Percentiles rank a stretch among this genome's conserved stretches.
These are phyloP conservation scores for Pseudogymnoascus sp. DNA, from an alignment of 2,329 filamentous ascomycete species.

Conservation along the genomic window DNA sequence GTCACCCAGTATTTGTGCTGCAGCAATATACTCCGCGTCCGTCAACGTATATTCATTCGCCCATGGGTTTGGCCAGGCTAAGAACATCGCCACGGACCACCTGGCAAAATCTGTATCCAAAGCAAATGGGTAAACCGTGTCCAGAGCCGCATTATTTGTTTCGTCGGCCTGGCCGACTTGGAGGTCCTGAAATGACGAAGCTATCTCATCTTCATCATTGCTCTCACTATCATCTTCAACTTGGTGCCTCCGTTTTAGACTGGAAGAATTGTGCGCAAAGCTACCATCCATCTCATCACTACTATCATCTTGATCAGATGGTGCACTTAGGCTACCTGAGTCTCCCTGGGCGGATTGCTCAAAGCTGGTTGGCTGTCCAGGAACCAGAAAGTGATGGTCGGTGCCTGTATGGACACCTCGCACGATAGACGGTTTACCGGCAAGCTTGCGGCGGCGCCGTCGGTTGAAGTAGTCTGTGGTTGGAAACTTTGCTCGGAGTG, in stretches of 20 bases:
- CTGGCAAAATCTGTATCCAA: slow-evolving; percentile 28
- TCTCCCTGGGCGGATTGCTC: slow-evolving; percentile 35
- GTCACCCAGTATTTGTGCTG: slow-evolving; percentile 65
- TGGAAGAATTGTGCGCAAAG: slow-evolving; percentile 40
- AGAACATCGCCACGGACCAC: slow-evolving; percentile 45
- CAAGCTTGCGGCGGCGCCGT: slow-evolving; percentile 11
- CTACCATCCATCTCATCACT: slow-evolving; percentile 44
- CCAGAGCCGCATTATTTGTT: slow-evolving; percentile 16
- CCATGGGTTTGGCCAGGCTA: slow-evolving; percentile 52
- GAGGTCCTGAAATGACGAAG: slow-evolving; percentile 27
- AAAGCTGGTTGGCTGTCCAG: slow-evolving; percentile 11
- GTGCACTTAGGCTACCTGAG: slow-evolving; percentile 41
- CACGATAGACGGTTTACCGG: neutral
- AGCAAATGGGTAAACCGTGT: slow-evolving; percentile 22
- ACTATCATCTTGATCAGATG: slow-evolving; percentile 50
- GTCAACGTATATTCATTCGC: slow-evolving; percentile 26
- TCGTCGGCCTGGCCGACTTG: slow-evolving; percentile 22
- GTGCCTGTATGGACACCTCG: neutral
- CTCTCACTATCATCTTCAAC: slow-evolving; percentile 16
- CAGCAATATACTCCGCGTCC: slow-evolving; percentile 56
- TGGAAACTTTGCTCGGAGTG: slow-evolving; percentile 17
- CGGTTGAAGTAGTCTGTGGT: slow-evolving; percentile 23
- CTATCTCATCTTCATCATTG: slow-evolving; percentile 23
- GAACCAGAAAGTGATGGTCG: neutral
- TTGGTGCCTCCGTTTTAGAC: slow-evolving; percentile 28